Percentiles rank a stretch among this genome's conserved stretches.
phyloP scores from a whole-genome alignment of 2,329 filamentous ascomycete species.

The Stromatinia cepivora region DNA sequence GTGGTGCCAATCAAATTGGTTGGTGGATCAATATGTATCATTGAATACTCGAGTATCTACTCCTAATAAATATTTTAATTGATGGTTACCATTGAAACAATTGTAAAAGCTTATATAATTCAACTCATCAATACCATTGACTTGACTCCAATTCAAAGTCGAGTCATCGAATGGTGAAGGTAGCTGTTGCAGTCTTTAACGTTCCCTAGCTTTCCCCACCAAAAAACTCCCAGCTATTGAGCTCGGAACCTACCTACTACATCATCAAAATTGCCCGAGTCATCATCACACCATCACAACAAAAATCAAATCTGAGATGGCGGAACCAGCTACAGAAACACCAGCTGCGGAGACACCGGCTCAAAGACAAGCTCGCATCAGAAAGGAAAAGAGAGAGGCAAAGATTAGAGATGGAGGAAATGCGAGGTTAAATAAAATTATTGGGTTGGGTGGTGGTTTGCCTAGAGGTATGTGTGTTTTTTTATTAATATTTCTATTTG shows the following conservation, averaged over 20 bases:
- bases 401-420: conserved; percentile 74
- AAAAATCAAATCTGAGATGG: conserved; percentile 1
- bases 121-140: not conserved
- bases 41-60: not conserved
- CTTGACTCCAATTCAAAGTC: not conserved
- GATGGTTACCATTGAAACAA: not conserved
- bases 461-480: conserved; percentile 44
- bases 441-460: conserved; percentile 63
- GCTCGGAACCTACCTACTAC: not conserved
- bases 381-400: conserved; percentile 76
- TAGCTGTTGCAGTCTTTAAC: not conserved
- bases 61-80: not conserved
- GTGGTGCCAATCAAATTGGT: not conserved
- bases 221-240: not conserved
- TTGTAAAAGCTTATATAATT: not conserved
- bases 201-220: conserved; percentile 1
- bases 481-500: not conserved
- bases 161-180: not conserved
- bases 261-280: conserved; percentile 6
- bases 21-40: not conserved
- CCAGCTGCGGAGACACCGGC: conserved; percentile 8
- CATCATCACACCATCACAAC: not conserved
- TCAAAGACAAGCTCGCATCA: conserved; percentile 63
- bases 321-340: conserved; percentile 4
- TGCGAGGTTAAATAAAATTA: conserved; percentile 72